A percentile compares a stretch with the other conserved stretches of the same genome.
Conservation (phyloP, 2,329 filamentous ascomycete species). For the Cercospora nicotianae region DNA sequence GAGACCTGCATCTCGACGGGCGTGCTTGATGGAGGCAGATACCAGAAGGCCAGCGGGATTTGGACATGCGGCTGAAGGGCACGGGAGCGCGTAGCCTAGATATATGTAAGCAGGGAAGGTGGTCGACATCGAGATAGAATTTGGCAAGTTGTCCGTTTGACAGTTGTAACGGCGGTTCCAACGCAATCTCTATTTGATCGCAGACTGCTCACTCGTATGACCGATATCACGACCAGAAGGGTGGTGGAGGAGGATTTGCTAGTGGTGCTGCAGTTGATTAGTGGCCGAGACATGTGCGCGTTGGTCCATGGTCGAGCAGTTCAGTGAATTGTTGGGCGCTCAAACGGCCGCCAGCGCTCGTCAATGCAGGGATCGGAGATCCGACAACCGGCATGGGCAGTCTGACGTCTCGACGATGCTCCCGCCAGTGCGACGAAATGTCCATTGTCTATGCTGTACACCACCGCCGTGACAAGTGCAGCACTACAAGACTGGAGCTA, state of each 20-base stretch:
- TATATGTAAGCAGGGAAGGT: not conserved
- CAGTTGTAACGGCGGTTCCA: not conserved
- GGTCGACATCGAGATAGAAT: not conserved
- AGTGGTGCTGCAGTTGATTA: not conserved
- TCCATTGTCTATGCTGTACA: not conserved
- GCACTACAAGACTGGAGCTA: not conserved
- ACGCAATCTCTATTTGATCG: not conserved
- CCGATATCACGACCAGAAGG: not conserved
- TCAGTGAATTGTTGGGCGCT: not conserved
- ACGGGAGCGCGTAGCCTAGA: not conserved
- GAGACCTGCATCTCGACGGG: conserved; percentile 27
- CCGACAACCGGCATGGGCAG: not conserved
- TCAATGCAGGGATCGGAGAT: not conserved
- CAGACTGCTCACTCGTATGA: not conserved
- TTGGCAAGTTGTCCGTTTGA: not conserved
- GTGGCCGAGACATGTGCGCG: conserved; percentile 12
- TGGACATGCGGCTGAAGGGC: conserved; percentile 33
- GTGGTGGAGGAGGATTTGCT: not conserved
- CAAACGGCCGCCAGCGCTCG: not conserved
- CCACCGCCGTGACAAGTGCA: not conserved
- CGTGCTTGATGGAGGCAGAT: conserved; percentile 32
- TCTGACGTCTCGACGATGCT: not conserved
- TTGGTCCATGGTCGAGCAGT: not conserved
- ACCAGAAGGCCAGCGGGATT: conserved; percentile 27
- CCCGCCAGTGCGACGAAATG: not conserved